A percentile compares a stretch with the other conserved stretches of the same genome.
These are phyloP conservation scores for Penicillium sp. DNA, from an alignment of 2,329 filamentous ascomycete genomes.

Conservation along the genomic window DNA sequence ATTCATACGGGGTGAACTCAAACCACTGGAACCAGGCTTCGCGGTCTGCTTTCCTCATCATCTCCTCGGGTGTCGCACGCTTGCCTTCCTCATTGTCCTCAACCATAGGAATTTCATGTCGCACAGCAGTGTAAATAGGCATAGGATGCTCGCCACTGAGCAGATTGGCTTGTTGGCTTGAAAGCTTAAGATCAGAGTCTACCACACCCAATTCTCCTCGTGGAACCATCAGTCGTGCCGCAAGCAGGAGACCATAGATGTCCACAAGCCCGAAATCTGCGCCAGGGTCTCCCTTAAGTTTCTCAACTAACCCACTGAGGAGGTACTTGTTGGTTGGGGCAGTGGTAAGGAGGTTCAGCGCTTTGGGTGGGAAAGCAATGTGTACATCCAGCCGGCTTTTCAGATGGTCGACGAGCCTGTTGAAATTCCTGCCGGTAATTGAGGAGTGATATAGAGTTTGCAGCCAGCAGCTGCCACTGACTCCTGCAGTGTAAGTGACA, in stretches of 20 bases:
- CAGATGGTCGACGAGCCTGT: slow-evolving; percentile 75
- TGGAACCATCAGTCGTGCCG: slow-evolving; percentile 80
- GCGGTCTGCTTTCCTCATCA: slow-evolving; percentile 51
- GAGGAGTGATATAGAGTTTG: slow-evolving; percentile 85
- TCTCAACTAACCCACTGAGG: slow-evolving; percentile 85
- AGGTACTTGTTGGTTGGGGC: slow-evolving; percentile 93
- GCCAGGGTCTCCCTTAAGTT: slow-evolving; percentile 76
- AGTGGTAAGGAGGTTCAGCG: slow-evolving; percentile 76
- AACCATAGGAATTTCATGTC: slow-evolving; percentile 84
- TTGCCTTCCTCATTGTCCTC: slow-evolving; percentile 35
- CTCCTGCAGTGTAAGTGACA: slow-evolving; percentile 89
- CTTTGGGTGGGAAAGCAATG: slow-evolving; percentile 87
- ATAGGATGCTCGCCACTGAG: slow-evolving; percentile 78
- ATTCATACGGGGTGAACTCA: slow-evolving; percentile 90
- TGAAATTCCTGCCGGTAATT: slow-evolving; percentile 67
- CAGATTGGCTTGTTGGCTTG: slow-evolving; percentile 76
- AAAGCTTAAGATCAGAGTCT: slow-evolving; percentile 82
- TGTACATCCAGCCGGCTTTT: slow-evolving; percentile 83
- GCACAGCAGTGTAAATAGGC: slow-evolving; percentile 92
- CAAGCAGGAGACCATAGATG: slow-evolving; percentile 83
- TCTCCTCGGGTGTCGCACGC: slow-evolving; percentile 33
- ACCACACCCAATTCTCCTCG: slow-evolving; percentile 78
- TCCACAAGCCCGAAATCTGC: slow-evolving; percentile 90
- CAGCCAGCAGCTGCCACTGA: slow-evolving; percentile 95
- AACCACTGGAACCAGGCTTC: slow-evolving; percentile 98